Percentiles rank a stretch among this genome's conserved stretches.
Evolutionary conservation across 2,329 filamentous ascomycete species (phyloP).

Genomic region (Sarocladium strictum): DNA sequence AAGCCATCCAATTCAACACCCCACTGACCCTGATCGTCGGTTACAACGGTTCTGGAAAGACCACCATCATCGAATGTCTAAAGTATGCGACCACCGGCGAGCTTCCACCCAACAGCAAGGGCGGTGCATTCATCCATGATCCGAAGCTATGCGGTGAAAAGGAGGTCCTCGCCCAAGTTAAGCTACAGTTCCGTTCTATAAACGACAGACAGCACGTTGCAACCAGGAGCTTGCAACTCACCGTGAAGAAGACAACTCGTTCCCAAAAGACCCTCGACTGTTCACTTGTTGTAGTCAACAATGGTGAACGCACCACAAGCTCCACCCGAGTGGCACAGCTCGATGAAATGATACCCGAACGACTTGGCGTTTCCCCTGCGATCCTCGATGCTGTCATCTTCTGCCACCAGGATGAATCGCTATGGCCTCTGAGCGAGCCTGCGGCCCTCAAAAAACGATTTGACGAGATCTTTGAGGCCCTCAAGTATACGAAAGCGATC

Average conservation of each 20-base stretch:
- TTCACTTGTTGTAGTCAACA: slow-evolving; percentile 66
- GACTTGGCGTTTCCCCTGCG: slow-evolving; percentile 82
- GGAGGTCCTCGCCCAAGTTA: slow-evolving; percentile 86
- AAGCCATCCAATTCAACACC: slow-evolving; percentile 82
- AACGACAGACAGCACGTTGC: slow-evolving; percentile 75
- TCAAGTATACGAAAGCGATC: slow-evolving; percentile 96
- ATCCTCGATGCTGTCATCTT: slow-evolving; percentile 95
- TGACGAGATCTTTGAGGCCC: slow-evolving; percentile 94
- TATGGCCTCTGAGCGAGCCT: slow-evolving; percentile 94
- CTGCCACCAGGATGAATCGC: slow-evolving; percentile 94
- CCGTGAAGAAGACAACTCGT: slow-evolving; percentile 72
- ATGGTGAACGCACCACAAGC: slow-evolving; percentile 72
- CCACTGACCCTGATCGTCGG: slow-evolving; percentile 95
- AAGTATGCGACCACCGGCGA: slow-evolving; percentile 97
- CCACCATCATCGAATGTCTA: slow-evolving; percentile 96
- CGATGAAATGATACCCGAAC: slow-evolving; percentile 75
- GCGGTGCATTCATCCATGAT: slow-evolving; percentile 92
- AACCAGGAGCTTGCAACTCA: slow-evolving; percentile 78
- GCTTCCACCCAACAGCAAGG: slow-evolving; percentile 83
- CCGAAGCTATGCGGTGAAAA: slow-evolving; percentile 88
- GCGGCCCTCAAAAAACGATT: slow-evolving; percentile 84
- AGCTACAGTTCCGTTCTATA: slow-evolving; percentile 77
- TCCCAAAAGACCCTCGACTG: slow-evolving; percentile 82
- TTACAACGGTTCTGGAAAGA: slow-evolving; percentile 96
- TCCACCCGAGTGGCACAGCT: slow-evolving; percentile 79